Base-by-base conservation (phyloP, 176 grass and related monocot species). In the Eragrostis curvula region DNA sequence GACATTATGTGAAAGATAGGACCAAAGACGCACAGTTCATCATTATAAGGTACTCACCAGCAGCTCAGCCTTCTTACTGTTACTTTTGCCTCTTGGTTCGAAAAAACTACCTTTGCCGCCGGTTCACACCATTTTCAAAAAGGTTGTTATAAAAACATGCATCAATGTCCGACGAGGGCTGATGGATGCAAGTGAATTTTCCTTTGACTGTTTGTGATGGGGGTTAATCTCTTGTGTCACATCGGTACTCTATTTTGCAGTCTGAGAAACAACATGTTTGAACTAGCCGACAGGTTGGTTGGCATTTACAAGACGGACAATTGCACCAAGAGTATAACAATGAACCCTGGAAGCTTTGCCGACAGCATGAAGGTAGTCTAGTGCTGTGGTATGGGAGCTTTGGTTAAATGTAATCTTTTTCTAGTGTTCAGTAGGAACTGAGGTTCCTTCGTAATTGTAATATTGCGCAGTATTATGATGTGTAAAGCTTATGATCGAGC, bases 241-340 rank as follows among this genome's bases (percentile, higher is more conserved):
- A 3, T 59, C 24, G 67, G 59, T 36, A 79, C 58, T 77, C 63
- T 55, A 40, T 58, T 58, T 50, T 92, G 88, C 91, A 94, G 95
- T 41, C 81, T 94, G 20, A 93, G 96, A 66, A 98, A 98, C 79
- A 95, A 98, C 79, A 98, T 98, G 96, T 98, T 98, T 74, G 96
- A 98, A 74, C 84, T 98, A 51, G 90, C 96, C 6, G 93, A 98
- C 87, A 78, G 90, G 58, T 85, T 98, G 68, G 93, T 96, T 81
- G 96, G 93, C 51, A 98, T 93, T 83, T 98, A 98, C 80, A 98
- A 98, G 87, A 98, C 96, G 16, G 93, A 98, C 85, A 98, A 98
- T 79, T 98, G 96, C 85, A 98, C 96, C 23, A 98, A 98, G 80
- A 98, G 96, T 61, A 90, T 96, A 79, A 90, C 92, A 0, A 87